Evolutionary conservation across 2,329 filamentous ascomycete genomes (phyloP), one percentile per base, ranked within the genome.

Genomic region (Penicillium hordei): DNA sequence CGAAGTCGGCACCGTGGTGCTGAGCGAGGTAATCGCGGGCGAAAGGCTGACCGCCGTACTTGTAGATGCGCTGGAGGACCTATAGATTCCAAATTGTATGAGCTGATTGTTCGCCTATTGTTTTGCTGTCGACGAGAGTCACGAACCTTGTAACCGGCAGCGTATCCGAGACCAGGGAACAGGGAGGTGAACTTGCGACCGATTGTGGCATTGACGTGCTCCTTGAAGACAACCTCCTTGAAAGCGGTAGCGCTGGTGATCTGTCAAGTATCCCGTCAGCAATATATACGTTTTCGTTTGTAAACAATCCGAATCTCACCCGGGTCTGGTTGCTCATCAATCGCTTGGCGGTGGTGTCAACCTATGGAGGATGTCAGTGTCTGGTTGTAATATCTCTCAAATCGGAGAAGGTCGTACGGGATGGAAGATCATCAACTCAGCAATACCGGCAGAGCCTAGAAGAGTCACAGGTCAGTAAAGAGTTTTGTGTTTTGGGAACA

Each of bases 271-370:
- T 45, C 48, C 29, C 39, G 40, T 61, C 46, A 60, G 44, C 40
- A 46, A 59, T 25, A 29, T 27, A 42, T 17, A 31, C 40, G 31
- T 34, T 53, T 19, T 48, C 33, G 31, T 33, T 44, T 45, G 57
- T 45, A 40, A 21, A 27, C 56, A 48, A 38, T 51, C 29, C 42
- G 34, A 54, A 50, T 65, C 78, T 67, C 75, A 90, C 85, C 79
- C 82, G 90, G 73, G 86, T 86, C 76, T 96, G 89, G 79, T 99
- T 97, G 86, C 92, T 97, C 94, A 99, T 99, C 78, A 99, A 86
- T 68, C 94, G 91, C 84, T 99, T 99, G 63, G 94, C 93, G 71
- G 95, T 97, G 50, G 94, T 99, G 79, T 99, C 94, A 76, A 99
- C 91, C 90, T 93, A 48, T 71, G 44, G 33, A 31, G 33, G 23